Base-by-base conservation (phyloP, 306 rosid genomes). In the Vigna unguiculata region DNA sequence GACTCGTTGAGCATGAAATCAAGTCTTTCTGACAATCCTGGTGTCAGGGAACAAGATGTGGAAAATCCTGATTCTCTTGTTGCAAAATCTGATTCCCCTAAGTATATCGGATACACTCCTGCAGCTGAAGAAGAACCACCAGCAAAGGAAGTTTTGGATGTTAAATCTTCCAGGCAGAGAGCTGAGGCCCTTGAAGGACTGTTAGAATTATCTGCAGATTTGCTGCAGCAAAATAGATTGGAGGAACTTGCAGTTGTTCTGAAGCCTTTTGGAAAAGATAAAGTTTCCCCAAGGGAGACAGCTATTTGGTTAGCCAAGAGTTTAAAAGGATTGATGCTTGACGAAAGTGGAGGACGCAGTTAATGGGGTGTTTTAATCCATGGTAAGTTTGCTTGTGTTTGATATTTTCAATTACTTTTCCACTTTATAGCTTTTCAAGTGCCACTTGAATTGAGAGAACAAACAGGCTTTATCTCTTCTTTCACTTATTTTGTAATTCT, bases 271-370 rank as follows among this genome's bases (percentile, higher is more conserved):
- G 98, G 98, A 65, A 93, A 93, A 84, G 94, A 87, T 74, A 90
- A 88, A 81, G 97, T 91, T 46, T 91, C 98, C 43, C 94, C 98
- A 38, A 91, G 97, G 80, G 98, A 93, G 87, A 91, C 98, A 3
- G 97, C 97, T 24, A 93, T 93, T 85, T 93, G 98, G 98, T 87
- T 93, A 51, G 98, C 97, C 12, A 93, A 87, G 89, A 93, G 98
- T 81, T 88, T 93, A 19, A 91, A 93, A 83, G 97, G 97, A 82
- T 87, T 93, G 94, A 87, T 87, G 97, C 77, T 74, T 6, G 96
- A 88, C 15, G 96, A 93, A 57, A 83, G 59, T 54, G 89, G 80
- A 8, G 80, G 81, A 43, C 83, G 90, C 78, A 71, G 87, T 83
- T 82, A 85, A 16, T 87, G 85, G 66, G 19, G 2, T 70, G 63